Evolutionary conservation across 2,329 filamentous ascomycete species (phyloP), one percentile per base, ranked within the genome.

Genomic region (Atkinsonella texensis): DNA sequence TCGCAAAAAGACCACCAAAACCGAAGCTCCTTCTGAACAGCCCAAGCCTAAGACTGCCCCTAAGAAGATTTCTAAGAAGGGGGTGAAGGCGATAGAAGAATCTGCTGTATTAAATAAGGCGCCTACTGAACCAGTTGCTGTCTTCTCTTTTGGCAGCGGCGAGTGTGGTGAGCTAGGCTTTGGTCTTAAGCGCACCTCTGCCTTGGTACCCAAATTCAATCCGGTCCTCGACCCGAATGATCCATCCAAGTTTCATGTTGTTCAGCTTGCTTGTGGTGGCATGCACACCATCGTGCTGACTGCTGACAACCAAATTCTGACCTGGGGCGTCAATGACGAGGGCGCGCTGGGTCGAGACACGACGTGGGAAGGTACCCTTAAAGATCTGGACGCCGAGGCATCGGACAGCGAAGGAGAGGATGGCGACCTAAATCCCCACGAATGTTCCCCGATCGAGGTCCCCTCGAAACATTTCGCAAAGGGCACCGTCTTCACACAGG

Each of bases 271-370:
- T 48, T 82, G 84, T 54, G 88, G 88, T 54, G 87, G 87, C 52
- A 91, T 94, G 87, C 88, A 94, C 68, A 82, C 77, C 49, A 73
- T 85, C 55, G 87, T 84, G 3, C 70, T 93, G 49, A 91, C 88
- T 48, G 77, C 83, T 58, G 84, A 91, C 66, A 88, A 89, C 73
- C 83, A 83, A 69, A 85, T 94, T 58, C 71, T 89, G 50, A 89
- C 86, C 31, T 94, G 88, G 88, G 88, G 88, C 50, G 87, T 93
- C 59, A 93, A 93, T 63, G 88, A 94, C 62, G 83, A 89, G 62
- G 85, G 85, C 56, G 86, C 88, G 9, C 76, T 94, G 39, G 88
- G 88, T 42, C 77, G 88, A 62, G 79, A 87, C 62, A 90, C 85
- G 3, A 70, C 70, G 12, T 84, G 82, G 75, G 79, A 84, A 2